A percentile compares a stretch with the other conserved stretches of the same genome.
phyloP scores from a whole-genome alignment of 108 stramenopile species.

The Discostella stelligeroides region DNA sequence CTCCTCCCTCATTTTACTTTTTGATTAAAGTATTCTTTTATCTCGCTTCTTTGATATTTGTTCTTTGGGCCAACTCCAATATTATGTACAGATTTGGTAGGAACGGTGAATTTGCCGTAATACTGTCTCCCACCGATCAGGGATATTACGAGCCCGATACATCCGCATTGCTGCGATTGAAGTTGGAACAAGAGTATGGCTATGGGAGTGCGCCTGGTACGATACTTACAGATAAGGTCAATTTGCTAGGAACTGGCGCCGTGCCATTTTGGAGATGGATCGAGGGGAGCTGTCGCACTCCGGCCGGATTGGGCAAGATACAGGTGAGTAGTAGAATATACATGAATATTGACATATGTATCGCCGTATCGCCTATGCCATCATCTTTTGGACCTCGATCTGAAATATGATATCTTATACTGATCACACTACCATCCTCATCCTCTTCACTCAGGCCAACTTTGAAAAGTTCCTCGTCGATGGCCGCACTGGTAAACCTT shows the following conservation, averaged over 20 bases:
- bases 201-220: slow-evolving; percentile 82
- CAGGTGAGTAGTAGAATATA: slow-evolving; percentile 41
- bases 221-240: slow-evolving; percentile 84
- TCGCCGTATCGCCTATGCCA: too few relatives aligned
- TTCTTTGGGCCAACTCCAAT: neutral
- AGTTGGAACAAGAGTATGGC: slow-evolving; percentile 88
- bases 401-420: neutral
- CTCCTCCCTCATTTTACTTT: too few relatives aligned
- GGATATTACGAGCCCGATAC: slow-evolving; percentile 94
- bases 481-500: slow-evolving; percentile 74
- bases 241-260: slow-evolving; percentile 79
- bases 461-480: slow-evolving; percentile 91
- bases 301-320: slow-evolving; percentile 83
- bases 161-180: slow-evolving; percentile 78
- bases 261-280: slow-evolving; percentile 91
- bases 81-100: slow-evolving; percentile 56
- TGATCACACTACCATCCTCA: neutral
- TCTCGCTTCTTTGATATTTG: too few relatives aligned
- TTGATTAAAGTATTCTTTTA: too few relatives aligned
- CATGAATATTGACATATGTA: too few relatives aligned
- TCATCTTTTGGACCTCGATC: neutral
- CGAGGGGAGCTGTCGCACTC: slow-evolving; percentile 79
- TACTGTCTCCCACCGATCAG: slow-evolving; percentile 88
- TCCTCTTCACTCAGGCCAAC: slow-evolving; percentile 50
- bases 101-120: slow-evolving; percentile 75